Evolutionary conservation across 306 rosid genomes (phyloP).

Genomic region (Trifolium fragiferum): DNA sequence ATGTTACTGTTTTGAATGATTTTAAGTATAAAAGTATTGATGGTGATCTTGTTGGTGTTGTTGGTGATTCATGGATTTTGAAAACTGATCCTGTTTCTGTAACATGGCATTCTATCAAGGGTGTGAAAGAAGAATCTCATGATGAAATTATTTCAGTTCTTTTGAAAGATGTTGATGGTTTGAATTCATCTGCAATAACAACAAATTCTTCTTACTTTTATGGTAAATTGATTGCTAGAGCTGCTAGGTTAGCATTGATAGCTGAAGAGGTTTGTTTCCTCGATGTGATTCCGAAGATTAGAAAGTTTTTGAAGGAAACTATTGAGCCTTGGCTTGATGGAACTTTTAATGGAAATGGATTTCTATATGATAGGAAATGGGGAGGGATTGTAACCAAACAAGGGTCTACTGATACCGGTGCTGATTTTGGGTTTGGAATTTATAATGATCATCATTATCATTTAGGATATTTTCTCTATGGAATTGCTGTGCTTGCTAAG

Average conservation of each 20-base stretch:
- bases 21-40: constrained; percentile 78
- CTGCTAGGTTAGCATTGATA: constrained; percentile 85
- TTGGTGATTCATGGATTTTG: constrained; percentile 82
- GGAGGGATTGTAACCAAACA: constrained; percentile 82
- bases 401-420: constrained; percentile 66
- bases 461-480: constrained; percentile 81
- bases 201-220: constrained; percentile 72
- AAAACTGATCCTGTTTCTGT: constrained; percentile 70
- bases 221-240: constrained; percentile 76
- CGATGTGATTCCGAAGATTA: constrained; percentile 62
- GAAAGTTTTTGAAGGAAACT: constrained; percentile 66
- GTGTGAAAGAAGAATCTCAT: constrained; percentile 55
- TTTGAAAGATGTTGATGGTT: constrained; percentile 61
- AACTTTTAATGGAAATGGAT: constrained; percentile 75
- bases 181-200: constrained; percentile 47
- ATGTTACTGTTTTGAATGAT: constrained; percentile 55
- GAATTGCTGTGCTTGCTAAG: constrained; percentile 83
- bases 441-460: constrained; percentile 88
- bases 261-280: constrained; percentile 76
- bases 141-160: constrained; percentile 69
- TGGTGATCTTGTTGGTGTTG: constrained; percentile 87
- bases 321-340: constrained; percentile 90
- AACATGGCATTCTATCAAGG: constrained; percentile 75
- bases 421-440: constrained; percentile 86
- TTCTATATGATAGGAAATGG: constrained; percentile 77